Conservation (phyloP, 768 basidiomycete species). For the Termitomyces sp. region DNA sequence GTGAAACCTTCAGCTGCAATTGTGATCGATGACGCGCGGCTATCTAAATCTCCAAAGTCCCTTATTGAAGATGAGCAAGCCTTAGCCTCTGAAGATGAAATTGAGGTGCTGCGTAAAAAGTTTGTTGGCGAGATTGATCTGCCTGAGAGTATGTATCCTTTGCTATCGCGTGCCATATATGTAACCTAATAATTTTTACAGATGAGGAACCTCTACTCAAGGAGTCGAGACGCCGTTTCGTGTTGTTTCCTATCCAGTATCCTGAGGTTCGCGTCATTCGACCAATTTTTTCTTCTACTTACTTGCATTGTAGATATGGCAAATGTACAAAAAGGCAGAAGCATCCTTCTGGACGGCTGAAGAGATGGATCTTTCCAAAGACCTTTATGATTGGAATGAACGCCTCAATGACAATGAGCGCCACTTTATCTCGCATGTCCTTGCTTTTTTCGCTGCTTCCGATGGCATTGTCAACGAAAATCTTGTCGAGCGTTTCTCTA, state of each 20-base stretch:
- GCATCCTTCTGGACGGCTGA: slow-evolving; percentile 95
- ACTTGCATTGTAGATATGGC: slow-evolving; percentile 70
- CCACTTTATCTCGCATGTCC: slow-evolving; percentile 87
- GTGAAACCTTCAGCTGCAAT: neutral
- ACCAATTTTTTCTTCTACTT: neutral
- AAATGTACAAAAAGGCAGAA: slow-evolving; percentile 93
- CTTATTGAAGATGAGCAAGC: slow-evolving; percentile 9
- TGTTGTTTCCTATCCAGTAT: slow-evolving; percentile 92
- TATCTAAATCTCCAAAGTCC: slow-evolving; percentile 14
- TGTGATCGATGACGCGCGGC: slow-evolving; percentile 14
- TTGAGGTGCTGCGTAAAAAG: slow-evolving; percentile 28
- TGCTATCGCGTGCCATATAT: neutral
- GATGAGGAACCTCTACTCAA: slow-evolving; percentile 80
- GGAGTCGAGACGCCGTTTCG: slow-evolving; percentile 75
- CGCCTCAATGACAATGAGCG: slow-evolving; percentile 80
- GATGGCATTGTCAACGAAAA: slow-evolving; percentile 98
- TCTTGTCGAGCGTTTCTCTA: slow-evolving; percentile 88
- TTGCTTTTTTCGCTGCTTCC: slow-evolving; percentile 95
- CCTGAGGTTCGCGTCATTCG: slow-evolving; percentile 53
- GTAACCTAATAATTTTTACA: slow-evolving; percentile 14
- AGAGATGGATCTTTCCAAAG: slow-evolving; percentile 88
- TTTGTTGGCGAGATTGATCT: slow-evolving; percentile 73
- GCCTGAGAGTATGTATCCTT: slow-evolving; percentile 42
- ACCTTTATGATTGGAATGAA: slow-evolving; percentile 79
- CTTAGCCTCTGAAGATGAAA: slow-evolving; percentile 2